These are phyloP conservation scores for Geotrichum bryndzae DNA, from an alignment of 1,139 yeast genomes.

Conservation along the genomic window DNA sequence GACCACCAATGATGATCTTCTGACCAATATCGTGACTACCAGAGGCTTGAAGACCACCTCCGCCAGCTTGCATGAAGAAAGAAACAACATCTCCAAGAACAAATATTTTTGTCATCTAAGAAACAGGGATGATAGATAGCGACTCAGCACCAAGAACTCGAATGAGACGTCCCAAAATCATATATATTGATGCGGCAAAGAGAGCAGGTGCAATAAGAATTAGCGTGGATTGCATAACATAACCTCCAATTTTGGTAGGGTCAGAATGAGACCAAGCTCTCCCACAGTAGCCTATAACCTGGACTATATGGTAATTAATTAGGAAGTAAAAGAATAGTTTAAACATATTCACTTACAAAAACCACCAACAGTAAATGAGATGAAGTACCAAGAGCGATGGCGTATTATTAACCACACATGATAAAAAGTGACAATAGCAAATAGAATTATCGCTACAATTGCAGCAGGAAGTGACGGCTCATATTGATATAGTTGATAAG, in stretches of 20 bases:
- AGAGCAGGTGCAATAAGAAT: conserved; percentile 43
- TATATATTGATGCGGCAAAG: conserved; percentile 43
- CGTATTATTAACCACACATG: background rate
- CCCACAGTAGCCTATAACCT: background rate
- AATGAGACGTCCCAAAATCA: conserved; percentile 41
- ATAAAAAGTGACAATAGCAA: background rate
- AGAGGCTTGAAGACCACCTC: conserved; percentile 35
- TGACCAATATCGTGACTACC: background rate
- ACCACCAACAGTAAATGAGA: background rate
- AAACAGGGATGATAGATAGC: conserved; percentile 33
- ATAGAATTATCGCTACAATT: too few species aligned
- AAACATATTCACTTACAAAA: background rate
- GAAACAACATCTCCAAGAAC: conserved; percentile 43
- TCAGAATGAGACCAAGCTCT: background rate
- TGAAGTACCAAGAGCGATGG: background rate
- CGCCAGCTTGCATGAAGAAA: conserved; percentile 41
- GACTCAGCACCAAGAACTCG: conserved; percentile 30
- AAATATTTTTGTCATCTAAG: conserved; percentile 39
- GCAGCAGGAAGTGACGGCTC: background rate
- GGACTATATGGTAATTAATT: background rate
- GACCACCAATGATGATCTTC: background rate
- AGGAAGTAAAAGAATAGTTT: background rate
- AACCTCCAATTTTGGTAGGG: conserved; percentile 17
- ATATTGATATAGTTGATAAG: background rate
- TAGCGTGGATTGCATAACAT: conserved; percentile 37